phyloP scores from a whole-genome alignment of 108 stramenopile species.

The Aurantiochytrium sp. region DNA sequence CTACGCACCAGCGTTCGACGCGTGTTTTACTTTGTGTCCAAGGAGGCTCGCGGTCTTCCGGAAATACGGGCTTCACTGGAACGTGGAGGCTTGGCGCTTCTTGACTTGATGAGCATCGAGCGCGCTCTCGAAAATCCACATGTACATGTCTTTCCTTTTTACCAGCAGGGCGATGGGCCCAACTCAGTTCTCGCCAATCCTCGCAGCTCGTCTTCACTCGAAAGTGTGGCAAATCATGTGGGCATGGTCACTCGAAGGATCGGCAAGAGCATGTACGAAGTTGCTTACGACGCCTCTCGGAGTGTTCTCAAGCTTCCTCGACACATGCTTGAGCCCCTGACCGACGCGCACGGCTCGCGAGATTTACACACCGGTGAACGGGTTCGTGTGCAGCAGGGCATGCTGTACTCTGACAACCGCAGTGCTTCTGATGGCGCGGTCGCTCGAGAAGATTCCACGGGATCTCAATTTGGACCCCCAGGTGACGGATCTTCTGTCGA shows the following conservation, averaged over 20 bases:
- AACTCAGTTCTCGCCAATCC: neutral
- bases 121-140: neutral
- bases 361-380: neutral
- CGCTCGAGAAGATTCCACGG: no score
- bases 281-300: neutral
- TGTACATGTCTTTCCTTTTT: neutral
- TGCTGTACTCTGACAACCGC: no score
- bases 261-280: neutral
- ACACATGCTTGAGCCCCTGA: neutral
- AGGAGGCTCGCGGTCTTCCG: neutral
- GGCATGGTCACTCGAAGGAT: neutral
- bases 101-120: neutral
- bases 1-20: neutral
- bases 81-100: neutral
- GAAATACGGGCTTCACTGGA: neutral
- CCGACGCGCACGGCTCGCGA: neutral
- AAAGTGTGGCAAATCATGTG: neutral
- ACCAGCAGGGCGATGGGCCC: neutral
- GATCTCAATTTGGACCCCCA: no score
- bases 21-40: neutral
- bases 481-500: neutral
- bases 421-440: no score
- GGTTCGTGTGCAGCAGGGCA: neutral
- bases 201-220: neutral
- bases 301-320: neutral